Base-by-base conservation (phyloP, 345 rosid genomes). In the Linum usitatissimum region DNA sequence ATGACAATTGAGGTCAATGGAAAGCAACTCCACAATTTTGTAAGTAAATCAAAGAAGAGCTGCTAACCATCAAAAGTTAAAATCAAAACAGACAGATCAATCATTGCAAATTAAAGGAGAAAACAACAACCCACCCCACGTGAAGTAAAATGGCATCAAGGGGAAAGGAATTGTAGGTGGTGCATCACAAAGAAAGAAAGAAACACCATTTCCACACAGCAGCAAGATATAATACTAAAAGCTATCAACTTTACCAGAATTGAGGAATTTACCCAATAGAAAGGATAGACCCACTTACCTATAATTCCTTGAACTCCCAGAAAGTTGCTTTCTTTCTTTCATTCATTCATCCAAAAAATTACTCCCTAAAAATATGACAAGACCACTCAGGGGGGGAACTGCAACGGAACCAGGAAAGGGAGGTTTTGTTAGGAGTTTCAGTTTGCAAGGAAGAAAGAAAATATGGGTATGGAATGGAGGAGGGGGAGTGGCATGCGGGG, bases 231-330 rank as follows among this genome's bases (percentile, higher is more conserved):
- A n/a, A 31, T 17, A 30, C 63, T 38, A 30, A 28, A 53, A 36
- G 56, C 66, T 40, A 36, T 19, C 53, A 59, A 48, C 53, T 73
- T 54, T 13, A 55, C 31, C n/a, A 56, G 63, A 68, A 53, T 53
- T 3, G 58, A 64, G 66, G 70, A 34, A 62, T 45, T 23, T 13
- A 64, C 64, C 74, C 68, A 72, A 23, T 6, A 45, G 28, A 48
- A 64, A 23, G 28, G 21, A 45, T 31, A 72, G 1, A 68, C 28
- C 75, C 67, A 53, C 60, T 62, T 68, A 68, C 80, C 81, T 69
- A 20, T 75, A 54, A 65, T 63, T 30, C 57, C 73, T 77, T 34
- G 72, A 77, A 72, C 15, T 64, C 61, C 77, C 62, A 42, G 66
- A 45, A 68, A 53, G 68, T 63, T 45, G 65, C 39, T 20, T 39